phyloP scores from a whole-genome alignment of 208 protist genomes.

The Leishmania turanica region DNA sequence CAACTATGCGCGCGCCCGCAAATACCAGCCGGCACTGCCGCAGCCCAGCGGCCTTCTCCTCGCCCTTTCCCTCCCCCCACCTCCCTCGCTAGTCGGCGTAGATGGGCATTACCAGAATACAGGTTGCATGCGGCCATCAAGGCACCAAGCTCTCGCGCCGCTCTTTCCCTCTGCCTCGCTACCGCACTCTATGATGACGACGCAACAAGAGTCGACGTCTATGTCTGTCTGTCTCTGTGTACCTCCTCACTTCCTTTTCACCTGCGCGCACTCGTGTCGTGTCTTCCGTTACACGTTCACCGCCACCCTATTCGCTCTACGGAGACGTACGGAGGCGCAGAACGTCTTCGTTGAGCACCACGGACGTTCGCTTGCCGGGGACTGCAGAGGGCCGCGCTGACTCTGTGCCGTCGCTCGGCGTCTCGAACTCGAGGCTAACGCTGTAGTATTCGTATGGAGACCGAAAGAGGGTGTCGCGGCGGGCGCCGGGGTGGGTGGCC shows the following conservation, averaged over 20 bases:
- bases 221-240: neutral
- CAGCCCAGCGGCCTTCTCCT: neutral
- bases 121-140: neutral
- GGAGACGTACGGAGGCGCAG: constrained; percentile 36
- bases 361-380: constrained; percentile 30
- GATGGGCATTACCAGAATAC: neutral
- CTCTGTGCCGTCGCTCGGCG: constrained; percentile 14
- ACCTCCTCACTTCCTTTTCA: neutral
- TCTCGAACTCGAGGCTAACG: constrained; percentile 58
- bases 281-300: constrained; percentile 2
- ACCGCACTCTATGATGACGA: neutral
- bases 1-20: neutral
- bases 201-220: neutral
- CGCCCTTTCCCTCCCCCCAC: neutral
- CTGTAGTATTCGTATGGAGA: constrained; percentile 90
- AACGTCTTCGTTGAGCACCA: constrained; percentile 49
- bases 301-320: neutral
- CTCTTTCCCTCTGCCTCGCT: neutral
- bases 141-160: neutral
- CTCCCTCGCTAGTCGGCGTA: neutral
- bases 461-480: constrained; percentile 87
- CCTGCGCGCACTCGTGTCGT: neutral
- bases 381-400: constrained; percentile 14
- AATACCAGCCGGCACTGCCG: neutral
- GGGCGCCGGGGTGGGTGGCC: constrained; percentile 77